Conservation (phyloP, 768 basidiomycete genomes). For the Xerocomellus intermedius region DNA sequence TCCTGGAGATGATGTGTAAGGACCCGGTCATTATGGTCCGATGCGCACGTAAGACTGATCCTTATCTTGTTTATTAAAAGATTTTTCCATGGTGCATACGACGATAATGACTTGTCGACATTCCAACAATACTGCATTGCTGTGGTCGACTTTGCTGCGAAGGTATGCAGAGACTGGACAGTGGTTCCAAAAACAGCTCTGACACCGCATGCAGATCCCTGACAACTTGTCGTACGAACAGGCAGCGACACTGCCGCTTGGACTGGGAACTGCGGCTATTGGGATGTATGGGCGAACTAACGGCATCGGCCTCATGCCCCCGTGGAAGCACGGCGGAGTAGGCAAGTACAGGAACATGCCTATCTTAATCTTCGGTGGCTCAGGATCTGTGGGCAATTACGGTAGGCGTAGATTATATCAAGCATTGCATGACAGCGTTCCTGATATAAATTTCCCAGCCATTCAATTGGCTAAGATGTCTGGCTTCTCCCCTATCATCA, state of each 20-base stretch:
- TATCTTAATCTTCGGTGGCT: slow-evolving; percentile 48
- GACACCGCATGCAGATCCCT: slow-evolving; percentile 41
- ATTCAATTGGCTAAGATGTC: slow-evolving; percentile 42
- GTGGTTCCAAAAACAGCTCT: slow-evolving; percentile 5
- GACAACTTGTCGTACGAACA: slow-evolving; percentile 46
- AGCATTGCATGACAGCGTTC: slow-evolving; percentile 1
- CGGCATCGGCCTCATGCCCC: slow-evolving; percentile 42
- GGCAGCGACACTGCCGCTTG: slow-evolving; percentile 48
- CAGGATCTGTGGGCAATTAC: slow-evolving; percentile 49
- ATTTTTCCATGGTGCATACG: slow-evolving; percentile 40
- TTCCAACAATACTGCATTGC: slow-evolving; percentile 48
- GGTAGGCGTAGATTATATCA: slow-evolving; percentile 33
- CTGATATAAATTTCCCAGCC: slow-evolving; percentile 26
- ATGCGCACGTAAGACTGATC: slow-evolving; percentile 22
- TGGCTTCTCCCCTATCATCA: slow-evolving; percentile 39
- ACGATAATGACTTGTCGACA: slow-evolving; percentile 35
- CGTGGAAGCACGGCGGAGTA: slow-evolving; percentile 35
- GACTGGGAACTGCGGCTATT: slow-evolving; percentile 47
- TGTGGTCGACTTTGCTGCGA: slow-evolving; percentile 40
- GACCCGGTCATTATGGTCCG: slow-evolving; percentile 6
- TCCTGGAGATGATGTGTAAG: slow-evolving; percentile 54
- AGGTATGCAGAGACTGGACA: slow-evolving; percentile 27
- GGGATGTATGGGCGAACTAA: slow-evolving; percentile 45
- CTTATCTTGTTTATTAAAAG: slow-evolving; percentile 29
- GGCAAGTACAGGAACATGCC: slow-evolving; percentile 45